Evolutionary conservation across 305 asterid genomes (phyloP), one percentile per base, ranked within the genome.

Genomic region (Andrographis paniculata): DNA sequence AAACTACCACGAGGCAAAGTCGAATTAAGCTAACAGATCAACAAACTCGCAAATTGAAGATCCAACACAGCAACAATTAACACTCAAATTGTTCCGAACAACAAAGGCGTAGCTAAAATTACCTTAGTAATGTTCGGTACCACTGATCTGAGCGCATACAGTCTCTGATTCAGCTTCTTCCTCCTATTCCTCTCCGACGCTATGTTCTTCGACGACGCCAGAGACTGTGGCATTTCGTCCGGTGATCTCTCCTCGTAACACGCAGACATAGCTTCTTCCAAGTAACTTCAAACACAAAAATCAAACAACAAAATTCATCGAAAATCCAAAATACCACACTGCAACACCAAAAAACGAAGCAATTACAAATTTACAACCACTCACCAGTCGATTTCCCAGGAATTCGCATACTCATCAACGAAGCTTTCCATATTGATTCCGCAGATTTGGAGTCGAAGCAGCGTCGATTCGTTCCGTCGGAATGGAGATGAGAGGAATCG

Each of bases 51-150:
- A n/a, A n/a, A n/a, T n/a, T n/a, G n/a, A n/a, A n/a, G n/a, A n/a
- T 33, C 12, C 38, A 33, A 33, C n/a, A 33, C 11, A 7, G 4
- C 38, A 33, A 33, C n/a, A 7, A 9, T 33, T 6, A 6, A 7
- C n/a, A 7, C 11, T 6, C 3, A 33, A 7, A 33, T 6, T 33
- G 38, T 33, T 33, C 11, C 14, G n/a, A n/a, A n/a, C n/a, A 7
- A 33, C 38, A 13, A 7, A 33, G n/a, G 12, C 2, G 3, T 33
- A 33, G 12, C 11, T 10, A 10, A 6, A 33, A 7, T 6, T 48
- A 76, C 97, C 94, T 88, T 88, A 1, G 84, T 81, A 6, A 88
- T 88, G 43, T 75, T 82, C 9, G 97, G 97, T 48, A 88, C 97
- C 43, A 82, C 95, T 15, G 95, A 58, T 69, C 97, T 66, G 0